phyloP scores from a whole-genome alignment of 768 basidiomycete genomes.

The Russula compacta region DNA sequence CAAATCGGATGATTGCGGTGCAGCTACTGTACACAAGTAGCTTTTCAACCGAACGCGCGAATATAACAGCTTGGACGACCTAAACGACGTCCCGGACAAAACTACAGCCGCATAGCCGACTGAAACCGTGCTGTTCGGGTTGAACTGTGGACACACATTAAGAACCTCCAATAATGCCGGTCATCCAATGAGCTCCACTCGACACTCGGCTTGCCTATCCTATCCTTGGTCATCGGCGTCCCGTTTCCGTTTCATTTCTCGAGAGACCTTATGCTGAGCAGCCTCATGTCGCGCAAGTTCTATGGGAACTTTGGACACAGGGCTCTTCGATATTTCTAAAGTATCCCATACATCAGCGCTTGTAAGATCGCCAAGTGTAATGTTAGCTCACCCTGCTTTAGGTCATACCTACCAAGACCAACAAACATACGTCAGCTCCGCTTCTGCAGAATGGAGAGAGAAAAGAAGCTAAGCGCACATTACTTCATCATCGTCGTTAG shows the following conservation, averaged over 20 bases:
- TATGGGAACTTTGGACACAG: constrained; percentile 78
- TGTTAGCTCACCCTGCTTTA: constrained; percentile 67
- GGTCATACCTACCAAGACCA: constrained; percentile 66
- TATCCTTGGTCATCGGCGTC: constrained; percentile 61
- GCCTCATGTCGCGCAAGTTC: constrained; percentile 90
- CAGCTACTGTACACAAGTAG: background rate
- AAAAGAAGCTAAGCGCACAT: constrained; percentile 41
- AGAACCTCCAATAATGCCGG: background rate
- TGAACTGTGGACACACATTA: background rate
- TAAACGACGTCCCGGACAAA: background rate
- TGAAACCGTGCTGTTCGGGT: background rate
- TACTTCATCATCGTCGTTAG: constrained; percentile 93
- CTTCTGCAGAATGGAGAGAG: background rate
- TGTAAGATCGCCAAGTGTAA: background rate
- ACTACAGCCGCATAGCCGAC: background rate
- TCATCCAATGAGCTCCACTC: background rate
- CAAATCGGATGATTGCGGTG: background rate
- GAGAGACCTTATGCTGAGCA: constrained; percentile 82
- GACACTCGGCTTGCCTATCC: constrained; percentile 2
- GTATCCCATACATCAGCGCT: background rate
- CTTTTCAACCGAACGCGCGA: background rate
- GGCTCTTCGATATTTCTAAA: constrained; percentile 87
- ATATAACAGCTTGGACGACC: background rate
- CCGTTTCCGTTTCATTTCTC: constrained; percentile 92
- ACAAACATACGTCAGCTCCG: constrained; percentile 9